phyloP scores from a whole-genome alignment of 2,329 filamentous ascomycete genomes.

The Ceratocystis albifundus region DNA sequence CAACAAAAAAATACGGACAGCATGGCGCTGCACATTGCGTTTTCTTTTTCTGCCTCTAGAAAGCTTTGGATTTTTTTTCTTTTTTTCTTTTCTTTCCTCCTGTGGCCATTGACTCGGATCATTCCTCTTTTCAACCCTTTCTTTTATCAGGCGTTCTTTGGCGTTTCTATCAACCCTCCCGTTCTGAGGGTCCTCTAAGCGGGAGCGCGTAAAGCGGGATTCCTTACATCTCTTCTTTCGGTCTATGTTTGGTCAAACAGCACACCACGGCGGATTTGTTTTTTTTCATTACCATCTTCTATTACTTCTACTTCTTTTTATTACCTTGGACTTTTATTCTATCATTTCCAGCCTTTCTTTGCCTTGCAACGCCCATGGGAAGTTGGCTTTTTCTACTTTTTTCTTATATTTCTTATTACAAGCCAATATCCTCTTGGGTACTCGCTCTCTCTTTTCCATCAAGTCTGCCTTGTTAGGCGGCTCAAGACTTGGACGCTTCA shows the following conservation, averaged over 20 bases:
- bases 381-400: neutral
- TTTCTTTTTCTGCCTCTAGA: slow-evolving; percentile 1
- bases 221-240: slow-evolving; percentile 16
- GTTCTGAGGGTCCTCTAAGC: neutral
- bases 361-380: no score
- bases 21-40: neutral
- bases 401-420: neutral
- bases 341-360: neutral
- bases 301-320: slow-evolving; percentile 5
- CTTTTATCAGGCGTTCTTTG: neutral
- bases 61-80: slow-evolving; percentile 9
- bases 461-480: neutral
- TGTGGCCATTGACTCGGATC: neutral
- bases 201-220: neutral
- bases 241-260: slow-evolving; percentile 23
- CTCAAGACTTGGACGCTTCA: neutral
- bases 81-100: slow-evolving; percentile 4
- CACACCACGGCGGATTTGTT: slow-evolving; percentile 18
- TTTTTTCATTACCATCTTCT: slow-evolving; percentile 9
- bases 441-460: neutral
- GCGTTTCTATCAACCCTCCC: neutral
- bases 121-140: neutral
- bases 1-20: neutral
- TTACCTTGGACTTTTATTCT: slow-evolving; percentile 1
- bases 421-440: neutral